Conservation (phyloP, 2,329 filamentous ascomycete genomes). For the Colletotrichum gigasporum region DNA sequence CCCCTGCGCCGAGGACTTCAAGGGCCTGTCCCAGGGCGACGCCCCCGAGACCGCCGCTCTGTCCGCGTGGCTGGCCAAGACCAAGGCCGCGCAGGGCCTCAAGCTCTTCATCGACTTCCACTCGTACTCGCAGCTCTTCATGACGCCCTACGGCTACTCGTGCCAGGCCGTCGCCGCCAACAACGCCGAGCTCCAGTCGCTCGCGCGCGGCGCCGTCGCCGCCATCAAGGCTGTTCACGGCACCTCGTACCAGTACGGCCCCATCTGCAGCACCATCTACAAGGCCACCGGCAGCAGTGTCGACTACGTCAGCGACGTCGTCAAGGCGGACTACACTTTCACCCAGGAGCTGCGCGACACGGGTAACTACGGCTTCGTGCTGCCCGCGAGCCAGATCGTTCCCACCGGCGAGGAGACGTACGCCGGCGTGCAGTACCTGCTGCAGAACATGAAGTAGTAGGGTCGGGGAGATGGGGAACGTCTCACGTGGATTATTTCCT, state of each 20-base stretch:
- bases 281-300: constrained; percentile 57
- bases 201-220: constrained; percentile 57
- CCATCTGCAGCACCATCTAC: constrained; percentile 71
- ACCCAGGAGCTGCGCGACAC: constrained; percentile 49
- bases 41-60: constrained; percentile 57
- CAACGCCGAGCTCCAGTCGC: constrained; percentile 55
- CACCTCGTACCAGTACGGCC: constrained; percentile 52
- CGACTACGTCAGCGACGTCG: constrained; percentile 55
- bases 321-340: constrained; percentile 51
- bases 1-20: constrained; percentile 54
- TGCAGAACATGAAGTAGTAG: constrained; percentile 48
- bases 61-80: constrained; percentile 36
- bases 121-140: constrained; percentile 62
- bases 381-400: constrained; percentile 53
- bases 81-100: constrained; percentile 49
- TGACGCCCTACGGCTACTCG: constrained; percentile 67
- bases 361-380: constrained; percentile 51
- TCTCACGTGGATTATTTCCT: background rate
- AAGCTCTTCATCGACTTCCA: constrained; percentile 69
- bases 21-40: constrained; percentile 46
- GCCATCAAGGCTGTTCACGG: constrained; percentile 59
- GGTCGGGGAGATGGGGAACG: background rate
- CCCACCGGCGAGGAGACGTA: constrained; percentile 54
- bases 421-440: constrained; percentile 68
- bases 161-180: constrained; percentile 58